Evolutionary conservation across 495 filamentous ascomycete genomes (phyloP).

Genomic region (Podospora fimiseda): DNA sequence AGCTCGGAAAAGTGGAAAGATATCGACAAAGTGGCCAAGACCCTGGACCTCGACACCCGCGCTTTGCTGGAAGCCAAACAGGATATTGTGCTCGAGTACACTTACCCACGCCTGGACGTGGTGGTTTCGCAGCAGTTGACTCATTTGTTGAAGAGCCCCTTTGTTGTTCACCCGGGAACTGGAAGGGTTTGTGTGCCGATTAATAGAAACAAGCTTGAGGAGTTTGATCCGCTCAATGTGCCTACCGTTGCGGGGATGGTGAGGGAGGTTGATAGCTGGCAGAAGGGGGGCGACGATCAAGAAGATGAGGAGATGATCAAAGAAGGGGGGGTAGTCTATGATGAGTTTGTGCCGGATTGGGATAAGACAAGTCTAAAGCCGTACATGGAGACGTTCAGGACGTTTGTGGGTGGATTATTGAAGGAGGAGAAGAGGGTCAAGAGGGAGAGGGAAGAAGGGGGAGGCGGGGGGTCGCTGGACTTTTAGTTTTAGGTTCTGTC

Average conservation of each 20-base stretch:
- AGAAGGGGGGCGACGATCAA: no score
- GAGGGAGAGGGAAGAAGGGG: constrained; percentile 49
- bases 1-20: constrained; percentile 84
- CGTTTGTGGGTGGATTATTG: constrained; percentile 68
- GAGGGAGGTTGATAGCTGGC: constrained; percentile 72
- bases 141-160: constrained; percentile 93
- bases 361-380: constrained; percentile 94
- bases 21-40: constrained; percentile 77
- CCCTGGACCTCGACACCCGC: constrained; percentile 56
- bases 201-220: constrained; percentile 58
- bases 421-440: constrained; percentile 83
- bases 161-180: constrained; percentile 92
- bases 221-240: constrained; percentile 80
- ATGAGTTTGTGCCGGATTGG: constrained; percentile 63
- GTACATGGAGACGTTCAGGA: constrained; percentile 83
- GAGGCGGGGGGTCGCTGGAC: constrained; percentile 21
- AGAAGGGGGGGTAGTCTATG: constrained; percentile 31
- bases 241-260: constrained; percentile 79
- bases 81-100: constrained; percentile 92
- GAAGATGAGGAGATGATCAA: constrained; percentile 72
- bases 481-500: constrained; percentile 18
- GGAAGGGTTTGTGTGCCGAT: constrained; percentile 94
- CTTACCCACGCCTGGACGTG: constrained; percentile 94
- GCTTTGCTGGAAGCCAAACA: constrained; percentile 82
- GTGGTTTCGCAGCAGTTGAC: constrained; percentile 96